A percentile compares a stretch with the other conserved stretches of the same genome.
Conservation (phyloP, 139 green algal genomes). For the Tetradesmus obliquus region DNA sequence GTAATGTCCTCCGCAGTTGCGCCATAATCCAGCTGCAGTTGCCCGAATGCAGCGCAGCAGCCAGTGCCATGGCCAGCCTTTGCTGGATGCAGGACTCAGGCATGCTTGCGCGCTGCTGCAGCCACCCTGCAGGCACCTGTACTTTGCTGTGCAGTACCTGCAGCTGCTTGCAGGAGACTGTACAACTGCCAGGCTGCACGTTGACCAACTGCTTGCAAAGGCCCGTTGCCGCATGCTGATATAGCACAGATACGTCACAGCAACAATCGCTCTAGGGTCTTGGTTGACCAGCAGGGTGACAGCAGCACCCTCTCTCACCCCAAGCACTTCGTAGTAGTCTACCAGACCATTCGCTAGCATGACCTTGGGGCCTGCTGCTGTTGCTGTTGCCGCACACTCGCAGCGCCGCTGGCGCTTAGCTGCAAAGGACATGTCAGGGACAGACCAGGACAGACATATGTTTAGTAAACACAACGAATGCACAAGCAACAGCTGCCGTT, state of each 20-base stretch:
- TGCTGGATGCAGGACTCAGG: too few relatives aligned
- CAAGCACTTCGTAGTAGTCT: slow-evolving; percentile 82
- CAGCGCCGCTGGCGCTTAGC: slow-evolving; percentile 9
- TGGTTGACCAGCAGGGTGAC: not conserved
- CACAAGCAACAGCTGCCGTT: not conserved
- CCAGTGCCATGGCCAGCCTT: too few relatives aligned
- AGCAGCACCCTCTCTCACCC: slow-evolving; percentile 45
- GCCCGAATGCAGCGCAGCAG: too few relatives aligned
- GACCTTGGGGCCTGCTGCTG: slow-evolving; percentile 14
- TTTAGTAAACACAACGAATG: not conserved
- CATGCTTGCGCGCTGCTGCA: too few relatives aligned
- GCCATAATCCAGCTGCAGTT: too few relatives aligned
- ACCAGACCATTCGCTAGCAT: slow-evolving; percentile 62
- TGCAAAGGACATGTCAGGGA: not conserved
- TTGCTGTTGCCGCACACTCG: not conserved
- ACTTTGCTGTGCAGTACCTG: too few relatives aligned
- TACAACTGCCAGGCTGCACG: not conserved
- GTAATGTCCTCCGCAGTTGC: too few relatives aligned
- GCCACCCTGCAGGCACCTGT: too few relatives aligned
- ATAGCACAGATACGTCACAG: not conserved
- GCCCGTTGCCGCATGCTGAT: not conserved
- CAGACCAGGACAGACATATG: too few relatives aligned
- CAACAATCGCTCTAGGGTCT: too few relatives aligned
- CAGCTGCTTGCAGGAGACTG: not conserved
- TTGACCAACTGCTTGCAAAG: too few relatives aligned